phyloP scores from a whole-genome alignment of 371 early-diverging fungal species.

The Blastocladiella emersonii region DNA sequence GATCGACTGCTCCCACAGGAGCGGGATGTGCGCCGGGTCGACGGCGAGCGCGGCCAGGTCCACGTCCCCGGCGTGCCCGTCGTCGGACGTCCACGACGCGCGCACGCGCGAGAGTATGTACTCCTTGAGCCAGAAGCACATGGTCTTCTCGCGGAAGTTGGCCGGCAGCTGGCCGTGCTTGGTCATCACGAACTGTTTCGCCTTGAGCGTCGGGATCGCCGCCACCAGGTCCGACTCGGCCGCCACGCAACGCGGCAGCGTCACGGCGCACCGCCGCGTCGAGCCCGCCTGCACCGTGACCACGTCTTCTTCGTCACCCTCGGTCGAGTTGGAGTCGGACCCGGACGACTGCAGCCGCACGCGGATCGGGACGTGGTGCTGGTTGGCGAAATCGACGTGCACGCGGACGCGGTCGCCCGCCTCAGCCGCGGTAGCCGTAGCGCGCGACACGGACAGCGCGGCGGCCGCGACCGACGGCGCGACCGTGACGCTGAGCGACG shows the following conservation, averaged over 20 bases:
- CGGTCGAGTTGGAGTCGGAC: too few relatives aligned
- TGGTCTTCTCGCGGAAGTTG: neutral
- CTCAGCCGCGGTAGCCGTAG: neutral
- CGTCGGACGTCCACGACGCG: neutral
- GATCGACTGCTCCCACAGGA: slow-evolving; percentile 4
- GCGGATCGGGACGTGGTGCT: neutral
- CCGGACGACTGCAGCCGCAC: neutral
- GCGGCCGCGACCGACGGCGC: neutral
- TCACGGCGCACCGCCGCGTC: neutral
- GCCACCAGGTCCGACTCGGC: neutral
- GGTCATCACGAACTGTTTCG: slow-evolving; percentile 2
- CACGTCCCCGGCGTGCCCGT: neutral
- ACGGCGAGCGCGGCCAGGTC: neutral
- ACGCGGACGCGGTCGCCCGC: neutral
- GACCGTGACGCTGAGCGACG: neutral
- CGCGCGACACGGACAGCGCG: neutral
- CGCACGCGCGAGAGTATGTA: neutral
- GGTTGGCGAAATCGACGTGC: neutral
- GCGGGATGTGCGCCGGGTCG: neutral
- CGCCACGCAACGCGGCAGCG: neutral
- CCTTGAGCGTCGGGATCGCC: neutral
- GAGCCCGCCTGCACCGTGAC: neutral
- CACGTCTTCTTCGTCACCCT: neutral
- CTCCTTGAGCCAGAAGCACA: slow-evolving; percentile 3
- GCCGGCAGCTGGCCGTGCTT: neutral